phyloP scores from a whole-genome alignment of 73 alveolate species.

The Breviolum minutum region DNA sequence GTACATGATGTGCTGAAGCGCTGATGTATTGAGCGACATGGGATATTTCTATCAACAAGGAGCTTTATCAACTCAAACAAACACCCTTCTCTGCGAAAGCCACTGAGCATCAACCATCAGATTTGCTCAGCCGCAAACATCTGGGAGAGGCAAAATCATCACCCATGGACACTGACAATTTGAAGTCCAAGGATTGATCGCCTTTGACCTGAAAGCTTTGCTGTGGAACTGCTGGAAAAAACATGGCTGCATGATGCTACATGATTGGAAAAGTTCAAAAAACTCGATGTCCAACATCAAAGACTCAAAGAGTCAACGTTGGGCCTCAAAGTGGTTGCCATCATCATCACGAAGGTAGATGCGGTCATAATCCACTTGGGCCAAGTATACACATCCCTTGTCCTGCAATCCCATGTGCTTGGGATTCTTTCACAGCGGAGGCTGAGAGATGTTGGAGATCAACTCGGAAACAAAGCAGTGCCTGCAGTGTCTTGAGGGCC shows the following conservation, averaged over 20 bases:
- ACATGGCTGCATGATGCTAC: no score
- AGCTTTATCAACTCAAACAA: no score
- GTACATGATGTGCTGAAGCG: no score
- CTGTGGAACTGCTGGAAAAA: no score
- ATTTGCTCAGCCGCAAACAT: constrained; percentile 2
- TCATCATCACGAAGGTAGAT: constrained; percentile 74
- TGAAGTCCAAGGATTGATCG: constrained; percentile 88
- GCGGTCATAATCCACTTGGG: constrained; percentile 91
- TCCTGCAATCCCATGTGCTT: background rate
- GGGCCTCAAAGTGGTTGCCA: constrained; percentile 80
- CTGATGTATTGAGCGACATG: no score
- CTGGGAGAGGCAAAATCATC: constrained; percentile 90
- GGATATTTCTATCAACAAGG: no score
- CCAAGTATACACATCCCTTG: constrained; percentile 75
- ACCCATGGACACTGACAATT: constrained; percentile 82
- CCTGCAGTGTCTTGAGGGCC: constrained; percentile 90
- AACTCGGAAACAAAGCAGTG: background rate
- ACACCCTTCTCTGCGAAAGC: no score
- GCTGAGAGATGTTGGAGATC: background rate
- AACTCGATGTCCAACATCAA: no score
- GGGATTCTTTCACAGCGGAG: background rate
- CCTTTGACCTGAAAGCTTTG: constrained; percentile 36
- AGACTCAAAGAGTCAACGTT: no score
- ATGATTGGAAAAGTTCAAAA: no score
- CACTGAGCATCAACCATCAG: no score